Evolutionary conservation across 1,139 yeast species (phyloP), one percentile per base, ranked within the genome.

Genomic region (Scheffersomyces segobiensis): DNA sequence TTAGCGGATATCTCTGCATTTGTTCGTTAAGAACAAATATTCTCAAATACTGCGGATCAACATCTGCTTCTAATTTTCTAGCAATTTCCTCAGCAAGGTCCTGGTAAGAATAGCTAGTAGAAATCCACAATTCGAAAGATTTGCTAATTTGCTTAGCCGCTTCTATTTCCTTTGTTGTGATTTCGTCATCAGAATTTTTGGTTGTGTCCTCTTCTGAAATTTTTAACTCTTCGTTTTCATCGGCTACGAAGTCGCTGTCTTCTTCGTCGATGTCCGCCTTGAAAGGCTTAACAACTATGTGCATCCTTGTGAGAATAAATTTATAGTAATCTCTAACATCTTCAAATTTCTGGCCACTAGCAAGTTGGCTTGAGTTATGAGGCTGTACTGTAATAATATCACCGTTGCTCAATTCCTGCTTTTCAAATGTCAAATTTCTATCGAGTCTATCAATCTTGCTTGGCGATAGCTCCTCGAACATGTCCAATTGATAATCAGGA

Each of bases 381-480:
- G 71, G 67, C 59, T 88, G 88, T 55, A 89, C 82, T 39, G 90
- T 80, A 18, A 93, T 72, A 22, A 93, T 89, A 69, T 93, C 98
- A 63, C 98, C 98, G 63, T 83, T 87, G 19, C 82, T 81, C 49
- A 93, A 73, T 68, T 93, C 98, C 49, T 85, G 80, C 61, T 85
- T 83, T 62, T 83, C 85, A 63, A 89, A 84, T 0, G 89, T 77
- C 50, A 76, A 72, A 5, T 72, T 68, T 3, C 75, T 69, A 52
- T 83, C 79, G 8, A 86, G 65, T 3, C 70, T 69, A 50, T 88
- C 91, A 55, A 91, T 80, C 68, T 85, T 84, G 2, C 80, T 79
- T 3, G 88, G 87, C 56, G 88, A 86, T 49, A 91, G 76, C 67
- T 93, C 98, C 72, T 93, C 98, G 63, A 72, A 85, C 32, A 87